Conservation (phyloP, 805 yeast genomes). For the Cyberlindnera mississippiensis region DNA sequence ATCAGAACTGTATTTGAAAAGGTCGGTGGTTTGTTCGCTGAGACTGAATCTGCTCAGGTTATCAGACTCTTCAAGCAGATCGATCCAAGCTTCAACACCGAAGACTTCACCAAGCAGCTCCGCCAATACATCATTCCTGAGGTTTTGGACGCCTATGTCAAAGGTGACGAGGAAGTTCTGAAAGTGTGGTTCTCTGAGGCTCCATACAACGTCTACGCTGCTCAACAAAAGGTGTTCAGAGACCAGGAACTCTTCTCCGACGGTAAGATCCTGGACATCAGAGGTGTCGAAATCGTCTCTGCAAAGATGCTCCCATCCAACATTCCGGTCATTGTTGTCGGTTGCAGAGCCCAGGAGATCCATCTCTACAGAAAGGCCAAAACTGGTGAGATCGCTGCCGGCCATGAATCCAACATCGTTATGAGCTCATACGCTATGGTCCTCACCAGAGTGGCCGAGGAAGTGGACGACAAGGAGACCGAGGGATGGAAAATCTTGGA, state of each 20-base stretch:
- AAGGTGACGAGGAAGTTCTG: conserved; percentile 79
- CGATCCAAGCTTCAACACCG: conserved; percentile 84
- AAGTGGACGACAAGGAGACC: conserved; percentile 82
- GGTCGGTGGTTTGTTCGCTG: conserved; percentile 77
- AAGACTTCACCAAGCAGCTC: conserved; percentile 73
- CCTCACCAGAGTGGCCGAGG: conserved; percentile 87
- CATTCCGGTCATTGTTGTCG: conserved; percentile 86
- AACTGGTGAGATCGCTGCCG: conserved; percentile 94
- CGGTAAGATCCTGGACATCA: conserved; percentile 85
- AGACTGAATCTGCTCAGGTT: conserved; percentile 95
- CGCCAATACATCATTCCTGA: conserved; percentile 95
- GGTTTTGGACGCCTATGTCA: conserved; percentile 88
- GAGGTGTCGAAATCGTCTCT: conserved; percentile 90
- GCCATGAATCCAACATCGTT: conserved; percentile 88
- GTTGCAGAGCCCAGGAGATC: conserved; percentile 96
- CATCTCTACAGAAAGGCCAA: conserved; percentile 83
- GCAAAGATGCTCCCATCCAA: conserved; percentile 88
- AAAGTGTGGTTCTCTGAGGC: conserved; percentile 96
- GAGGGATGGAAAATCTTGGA: conserved; percentile 97
- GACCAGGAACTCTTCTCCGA: conserved; percentile 91
- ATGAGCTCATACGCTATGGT: conserved; percentile 96
- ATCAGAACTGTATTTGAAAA: conserved; percentile 78
- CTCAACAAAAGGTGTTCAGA: conserved; percentile 86
- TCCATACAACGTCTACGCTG: conserved; percentile 90
- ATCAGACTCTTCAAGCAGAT: conserved; percentile 76